A percentile compares a stretch with the other conserved stretches of the same genome.
Conservation (phyloP, 441 rosid species). For the Pelargonium cotyledonis region DNA sequence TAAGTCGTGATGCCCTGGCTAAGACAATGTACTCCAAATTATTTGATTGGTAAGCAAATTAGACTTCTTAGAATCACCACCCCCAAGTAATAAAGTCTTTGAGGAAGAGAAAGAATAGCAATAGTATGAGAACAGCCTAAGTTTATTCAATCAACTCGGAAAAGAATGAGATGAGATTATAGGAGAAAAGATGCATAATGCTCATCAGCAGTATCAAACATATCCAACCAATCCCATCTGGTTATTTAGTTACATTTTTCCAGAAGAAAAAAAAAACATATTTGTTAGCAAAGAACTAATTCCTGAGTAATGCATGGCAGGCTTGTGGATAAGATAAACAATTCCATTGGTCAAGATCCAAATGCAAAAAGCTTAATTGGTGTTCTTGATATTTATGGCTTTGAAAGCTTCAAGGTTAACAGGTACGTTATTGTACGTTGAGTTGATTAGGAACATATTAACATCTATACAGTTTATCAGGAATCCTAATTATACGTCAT, state of each 20-base stretch:
- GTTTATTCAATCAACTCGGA: too few species aligned
- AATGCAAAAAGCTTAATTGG: constrained; percentile 85
- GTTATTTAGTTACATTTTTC: background rate
- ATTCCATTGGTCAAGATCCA: constrained; percentile 97
- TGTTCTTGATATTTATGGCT: constrained; percentile 98
- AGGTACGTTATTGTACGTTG: constrained; percentile 39
- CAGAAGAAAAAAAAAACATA: background rate
- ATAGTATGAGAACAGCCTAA: too few species aligned
- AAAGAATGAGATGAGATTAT: too few species aligned
- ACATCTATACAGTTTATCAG: constrained; percentile 8
- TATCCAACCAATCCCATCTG: background rate
- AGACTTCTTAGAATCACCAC: background rate
- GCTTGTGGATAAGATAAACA: constrained; percentile 93
- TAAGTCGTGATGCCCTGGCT: constrained; percentile 96
- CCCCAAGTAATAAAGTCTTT: background rate
- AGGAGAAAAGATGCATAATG: background rate
- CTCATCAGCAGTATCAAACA: too few species aligned
- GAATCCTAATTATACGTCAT: constrained; percentile 7
- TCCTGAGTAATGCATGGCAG: constrained; percentile 34
- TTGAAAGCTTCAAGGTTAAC: constrained; percentile 95
- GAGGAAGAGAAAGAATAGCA: background rate
- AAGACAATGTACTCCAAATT: constrained; percentile 95
- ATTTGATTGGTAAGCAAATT: constrained; percentile 78
- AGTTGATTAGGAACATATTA: constrained; percentile 3
- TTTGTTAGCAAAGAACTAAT: constrained; percentile 1